phyloP scores from a whole-genome alignment of 331 rosid genomes.

The Cydonia oblonga region DNA sequence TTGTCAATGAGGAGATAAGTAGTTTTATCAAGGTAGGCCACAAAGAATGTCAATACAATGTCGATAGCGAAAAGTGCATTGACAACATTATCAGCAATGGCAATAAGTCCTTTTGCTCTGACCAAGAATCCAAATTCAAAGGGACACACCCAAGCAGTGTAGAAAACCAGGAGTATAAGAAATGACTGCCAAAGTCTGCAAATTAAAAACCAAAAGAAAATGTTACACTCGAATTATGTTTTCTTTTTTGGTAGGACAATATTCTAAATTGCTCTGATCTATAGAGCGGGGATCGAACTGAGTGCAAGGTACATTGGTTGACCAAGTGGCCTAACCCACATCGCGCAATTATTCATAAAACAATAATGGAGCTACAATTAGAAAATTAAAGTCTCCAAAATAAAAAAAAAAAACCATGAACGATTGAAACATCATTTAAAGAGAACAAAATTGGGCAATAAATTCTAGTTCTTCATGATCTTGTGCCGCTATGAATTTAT shows the following conservation, averaged over 20 bases:
- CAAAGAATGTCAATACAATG: constrained; percentile 57
- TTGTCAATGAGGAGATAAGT: constrained; percentile 43
- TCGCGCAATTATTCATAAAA: background rate
- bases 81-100: constrained; percentile 44
- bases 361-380: background rate
- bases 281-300: too few relatives aligned
- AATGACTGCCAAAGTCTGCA: constrained; percentile 52
- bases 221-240: background rate
- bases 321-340: background rate
- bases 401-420: background rate
- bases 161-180: constrained; percentile 44
- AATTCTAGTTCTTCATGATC: background rate
- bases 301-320: background rate
- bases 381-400: background rate
- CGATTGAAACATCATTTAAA: background rate
- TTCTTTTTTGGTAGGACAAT: background rate
- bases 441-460: background rate
- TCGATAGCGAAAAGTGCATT: constrained; percentile 50
- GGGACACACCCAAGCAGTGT: constrained; percentile 72
- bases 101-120: constrained; percentile 11
- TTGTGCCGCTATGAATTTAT: background rate
- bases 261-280: too few relatives aligned
- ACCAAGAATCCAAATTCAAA: constrained; percentile 73
- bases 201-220: background rate
- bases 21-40: constrained; percentile 57